Conservation (phyloP, 2,329 filamentous ascomycete genomes). For the Mycosphaerella sp. region DNA sequence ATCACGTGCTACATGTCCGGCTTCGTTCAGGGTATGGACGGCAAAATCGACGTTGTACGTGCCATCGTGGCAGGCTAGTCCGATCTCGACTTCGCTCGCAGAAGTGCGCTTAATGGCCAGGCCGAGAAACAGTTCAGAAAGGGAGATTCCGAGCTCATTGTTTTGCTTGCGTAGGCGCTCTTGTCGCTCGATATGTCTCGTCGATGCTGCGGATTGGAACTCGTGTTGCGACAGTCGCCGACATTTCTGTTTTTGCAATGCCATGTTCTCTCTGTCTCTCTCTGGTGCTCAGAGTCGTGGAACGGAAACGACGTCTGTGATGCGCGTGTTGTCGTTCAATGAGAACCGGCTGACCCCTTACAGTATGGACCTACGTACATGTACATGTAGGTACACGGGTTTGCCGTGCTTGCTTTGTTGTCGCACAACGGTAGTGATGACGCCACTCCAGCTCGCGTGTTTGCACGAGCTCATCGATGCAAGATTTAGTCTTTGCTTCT, state of each 20-base stretch:
- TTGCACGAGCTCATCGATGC: neutral
- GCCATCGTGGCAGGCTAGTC: conserved; percentile 65
- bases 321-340: neutral
- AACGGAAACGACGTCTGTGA: neutral
- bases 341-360: neutral
- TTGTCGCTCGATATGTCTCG: conserved; percentile 20
- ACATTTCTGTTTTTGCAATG: neutral
- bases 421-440: neutral
- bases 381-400: neutral
- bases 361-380: neutral
- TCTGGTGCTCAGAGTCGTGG: neutral
- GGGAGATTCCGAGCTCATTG: conserved; percentile 19
- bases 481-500: neutral
- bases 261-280: neutral
- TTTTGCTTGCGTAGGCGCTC: conserved; percentile 11
- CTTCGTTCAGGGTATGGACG: conserved; percentile 49
- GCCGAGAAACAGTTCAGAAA: conserved; percentile 50
- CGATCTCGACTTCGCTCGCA: conserved; percentile 46
- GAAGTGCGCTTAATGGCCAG: conserved; percentile 52
- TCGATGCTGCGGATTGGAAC: conserved; percentile 15
- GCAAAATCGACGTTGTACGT: conserved; percentile 69
- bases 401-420: neutral
- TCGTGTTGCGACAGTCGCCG: conserved; percentile 6
- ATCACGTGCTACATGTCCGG: conserved; percentile 9
- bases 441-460: neutral